Base-by-base conservation (phyloP, 202 grass and related monocot genomes). In the Zizania palustris region DNA sequence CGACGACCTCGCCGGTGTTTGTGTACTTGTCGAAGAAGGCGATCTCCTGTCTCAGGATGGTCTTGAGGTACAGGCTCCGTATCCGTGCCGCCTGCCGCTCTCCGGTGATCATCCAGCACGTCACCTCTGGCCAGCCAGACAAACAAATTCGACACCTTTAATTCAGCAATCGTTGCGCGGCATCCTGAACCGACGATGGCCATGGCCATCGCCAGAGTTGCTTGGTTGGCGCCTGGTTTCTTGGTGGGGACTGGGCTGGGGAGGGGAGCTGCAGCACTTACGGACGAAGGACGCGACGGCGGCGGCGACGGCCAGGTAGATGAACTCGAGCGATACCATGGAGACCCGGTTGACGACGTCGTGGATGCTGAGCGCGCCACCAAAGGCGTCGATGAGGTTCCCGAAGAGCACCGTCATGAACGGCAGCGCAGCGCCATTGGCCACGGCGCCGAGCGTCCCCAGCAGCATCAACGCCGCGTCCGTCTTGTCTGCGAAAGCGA, bases 21-120 rank as follows among this genome's bases (percentile, higher is more conserved):
- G 93, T 93, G 71, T 93, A 87, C 81, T 80, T 83, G 67, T 97
- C 93, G 67, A 97, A 97, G 79, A 97, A 97, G 36, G 90, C 86
- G 67, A 97, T 88, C 90, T 97, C 93, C 82, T 93, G 93, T 39
- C 88, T 38, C 6, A 97, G 83, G 49, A 97, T 97, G 19, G 93
- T 91, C 72, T 89, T 97, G 9, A 97, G 78, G 79, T 97, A 97
- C 20, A 97, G 86, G 66, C 83, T 93, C 34, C 90, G 77, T 88
- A 93, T 91, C 72, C 86, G 70, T 68, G 93, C 93, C 71, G 93
- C 91, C 78, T 97, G 95, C 53, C 95, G 90, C 77, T 97, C 95
- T 42, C 95, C 95, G 34, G 95, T 94, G 66, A 93, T 86, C 89
- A 97, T 97, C 95, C 95, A 97, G 57, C 91, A 97, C 38, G 91